Evolutionary conservation across 2,329 filamentous ascomycete genomes (phyloP).

Genomic region (Pseudogymnoascus sp.): DNA sequence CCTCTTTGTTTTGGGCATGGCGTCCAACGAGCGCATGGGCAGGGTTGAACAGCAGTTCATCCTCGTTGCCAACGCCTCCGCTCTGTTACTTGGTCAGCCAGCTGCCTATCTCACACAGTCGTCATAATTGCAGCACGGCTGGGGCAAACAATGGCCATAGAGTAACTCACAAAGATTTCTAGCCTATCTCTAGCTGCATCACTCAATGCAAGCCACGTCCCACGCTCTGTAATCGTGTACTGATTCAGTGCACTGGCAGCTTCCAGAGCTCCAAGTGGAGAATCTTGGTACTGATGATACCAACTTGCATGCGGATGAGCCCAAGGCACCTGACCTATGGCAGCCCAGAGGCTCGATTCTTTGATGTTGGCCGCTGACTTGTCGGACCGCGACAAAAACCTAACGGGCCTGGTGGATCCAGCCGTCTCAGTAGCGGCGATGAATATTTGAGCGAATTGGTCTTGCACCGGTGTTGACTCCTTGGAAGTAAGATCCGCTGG

Average conservation of each 20-base stretch:
- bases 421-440: constrained; percentile 30
- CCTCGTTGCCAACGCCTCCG: constrained; percentile 29
- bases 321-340: constrained; percentile 42
- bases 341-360: constrained; percentile 38
- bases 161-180: constrained; percentile 27
- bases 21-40: constrained; percentile 35
- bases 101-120: neutral
- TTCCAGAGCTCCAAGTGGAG: constrained; percentile 38
- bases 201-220: constrained; percentile 37
- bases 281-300: constrained; percentile 41
- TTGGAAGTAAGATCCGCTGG: constrained; percentile 29
- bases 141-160: too few species aligned
- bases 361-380: constrained; percentile 44
- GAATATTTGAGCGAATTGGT: constrained; percentile 31
- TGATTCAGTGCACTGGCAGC: constrained; percentile 36
- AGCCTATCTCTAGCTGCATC: constrained; percentile 29
- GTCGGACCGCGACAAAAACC: constrained; percentile 39
- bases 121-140: neutral
- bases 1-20: constrained; percentile 29
- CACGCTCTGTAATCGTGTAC: constrained; percentile 41
- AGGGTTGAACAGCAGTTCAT: constrained; percentile 36
- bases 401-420: constrained; percentile 28
- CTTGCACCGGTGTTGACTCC: constrained; percentile 23
- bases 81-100: constrained; percentile 22
- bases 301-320: constrained; percentile 36